Evolutionary conservation across 1,284 basidiomycete genomes (phyloP), one percentile per base, ranked within the genome.

Genomic region (Takashimella tepidaria): DNA sequence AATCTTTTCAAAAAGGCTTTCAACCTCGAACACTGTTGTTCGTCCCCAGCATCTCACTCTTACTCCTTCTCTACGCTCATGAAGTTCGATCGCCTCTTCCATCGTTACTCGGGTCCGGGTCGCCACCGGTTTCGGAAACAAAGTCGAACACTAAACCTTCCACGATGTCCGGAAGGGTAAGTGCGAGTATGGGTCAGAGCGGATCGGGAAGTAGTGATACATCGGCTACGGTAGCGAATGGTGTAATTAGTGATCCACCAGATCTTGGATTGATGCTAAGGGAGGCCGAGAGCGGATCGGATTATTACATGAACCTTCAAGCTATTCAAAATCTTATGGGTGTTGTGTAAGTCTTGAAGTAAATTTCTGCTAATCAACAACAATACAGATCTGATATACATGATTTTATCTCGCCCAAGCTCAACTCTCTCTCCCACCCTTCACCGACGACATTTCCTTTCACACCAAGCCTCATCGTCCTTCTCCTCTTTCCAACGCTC

Each of bases 261-360:
- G 31, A 37, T 37, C 31, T 37, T 16, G 31, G 31, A 8, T 37
- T 37, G 10, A 37, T 8, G 8, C 31, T 37, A 1, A 69, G 68
- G 50, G 67, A 72, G 49, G 68, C 69, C 1, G 72, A 75, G 55
- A 69, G 62, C 45, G 63, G 65, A 2, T 69, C 74, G 53, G 74
- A 76, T 52, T 75, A 75, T 46, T 73, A 69, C 51, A 71, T 75
- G 72, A 77, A 77, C 56, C 51, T 77, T 19, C 76, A 76, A 53
- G 75, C 73, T 2, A 76, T 77, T 48, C 76, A 77, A 62, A 77
- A 77, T 58, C 63, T 76, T 23, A 76, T 77, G 75, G 75, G 74
- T 5, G 53, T 70, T 12, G 57, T 72, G 72, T 72, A 48, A 61
- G 72, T 66, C 43, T 25, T 46, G 13, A n/a, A n/a, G n/a, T n/a